Base-by-base conservation (phyloP, 1,284 basidiomycete species). In the Phenoliferia sp. region DNA sequence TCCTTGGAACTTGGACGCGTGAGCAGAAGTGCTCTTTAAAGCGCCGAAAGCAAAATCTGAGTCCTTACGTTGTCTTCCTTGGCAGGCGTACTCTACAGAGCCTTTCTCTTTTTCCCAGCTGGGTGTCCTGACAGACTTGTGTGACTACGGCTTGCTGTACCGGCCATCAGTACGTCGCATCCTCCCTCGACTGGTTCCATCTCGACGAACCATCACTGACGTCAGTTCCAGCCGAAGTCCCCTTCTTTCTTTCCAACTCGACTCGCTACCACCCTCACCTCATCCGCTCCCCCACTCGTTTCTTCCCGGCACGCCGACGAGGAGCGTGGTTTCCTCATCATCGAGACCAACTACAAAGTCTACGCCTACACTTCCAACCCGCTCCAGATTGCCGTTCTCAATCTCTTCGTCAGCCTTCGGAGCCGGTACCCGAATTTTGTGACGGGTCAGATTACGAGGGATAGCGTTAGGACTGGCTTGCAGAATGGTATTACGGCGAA, bases 361-460 rank as follows among this genome's bases (percentile, higher is more conserved):
- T 99, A 99, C 79, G 96, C 96, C 1, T 99, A 99, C 80, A 99
- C 96, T 48, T 89, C 92, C 72, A 99, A 98, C 79, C 90, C 94
- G 34, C 83, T 99, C 19, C 94, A 97, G 79, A 98, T 94, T 59
- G 93, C 95, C 12, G 93, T 99, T 54, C 82, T 99, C 35, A 96
- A 95, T 77, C 84, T 99, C 19, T 99, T 99, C 77, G 88, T 96
- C 52, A 87, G 89, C 26, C 84, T 99, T 78, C 92, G 92, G 78
- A 92, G 92, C 74, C 88, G 95, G 35, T 98, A 98, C 77, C 92
- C 94, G 5, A 98, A 99, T 80, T 84, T 99, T 59, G 92, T 95
- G 10, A 91, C 98, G 31, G 96, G 95, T 29, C 88, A 89, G 73
- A 89, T 99, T 66, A 98, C 94, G 35, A 86, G 96, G 69, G 90